These are phyloP conservation scores for Leucocoprinus leucothites DNA, from an alignment of 768 basidiomycete genomes.

Conservation along the genomic window DNA sequence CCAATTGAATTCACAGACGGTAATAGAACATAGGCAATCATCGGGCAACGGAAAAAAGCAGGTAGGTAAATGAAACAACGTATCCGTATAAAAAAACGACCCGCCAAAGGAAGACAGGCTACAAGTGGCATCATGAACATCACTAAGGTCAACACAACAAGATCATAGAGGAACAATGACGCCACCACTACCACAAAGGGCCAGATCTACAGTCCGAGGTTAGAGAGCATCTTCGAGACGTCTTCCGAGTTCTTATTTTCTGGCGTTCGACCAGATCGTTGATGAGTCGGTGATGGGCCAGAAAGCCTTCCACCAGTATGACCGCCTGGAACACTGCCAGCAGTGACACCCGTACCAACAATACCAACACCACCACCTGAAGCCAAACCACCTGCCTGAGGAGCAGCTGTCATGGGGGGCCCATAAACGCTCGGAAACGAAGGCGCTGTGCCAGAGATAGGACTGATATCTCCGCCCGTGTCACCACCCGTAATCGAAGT, in stretches of 20 bases:
- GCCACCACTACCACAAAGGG: neutral
- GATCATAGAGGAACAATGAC: conserved; percentile 12
- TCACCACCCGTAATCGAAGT: conserved; percentile 60
- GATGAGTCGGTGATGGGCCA: conserved; percentile 20
- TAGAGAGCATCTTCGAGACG: conserved; percentile 75
- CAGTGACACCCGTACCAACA: neutral
- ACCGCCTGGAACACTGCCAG: conserved; percentile 18
- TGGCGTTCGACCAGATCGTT: conserved; percentile 30
- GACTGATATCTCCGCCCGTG: conserved; percentile 74
- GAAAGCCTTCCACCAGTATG: conserved; percentile 14
- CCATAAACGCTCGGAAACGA: conserved; percentile 86
- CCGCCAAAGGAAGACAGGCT: no score
- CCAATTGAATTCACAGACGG: conserved; percentile 7
- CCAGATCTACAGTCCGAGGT: conserved; percentile 54
- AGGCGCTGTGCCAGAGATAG: conserved; percentile 74
- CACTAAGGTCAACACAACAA: neutral
- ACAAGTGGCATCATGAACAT: neutral
- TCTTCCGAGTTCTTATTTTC: conserved; percentile 40
- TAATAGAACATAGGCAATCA: conserved; percentile 13
- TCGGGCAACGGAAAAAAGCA: conserved; percentile 3
- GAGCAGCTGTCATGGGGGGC: conserved; percentile 41
- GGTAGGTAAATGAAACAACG: conserved; percentile 11
- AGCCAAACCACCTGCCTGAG: conserved; percentile 13
- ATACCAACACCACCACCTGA: conserved; percentile 5
- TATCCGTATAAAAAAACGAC: conserved; percentile 3